Conservation (phyloP, 2,329 filamentous ascomycete genomes). For the Sclerotinia glacialis region DNA sequence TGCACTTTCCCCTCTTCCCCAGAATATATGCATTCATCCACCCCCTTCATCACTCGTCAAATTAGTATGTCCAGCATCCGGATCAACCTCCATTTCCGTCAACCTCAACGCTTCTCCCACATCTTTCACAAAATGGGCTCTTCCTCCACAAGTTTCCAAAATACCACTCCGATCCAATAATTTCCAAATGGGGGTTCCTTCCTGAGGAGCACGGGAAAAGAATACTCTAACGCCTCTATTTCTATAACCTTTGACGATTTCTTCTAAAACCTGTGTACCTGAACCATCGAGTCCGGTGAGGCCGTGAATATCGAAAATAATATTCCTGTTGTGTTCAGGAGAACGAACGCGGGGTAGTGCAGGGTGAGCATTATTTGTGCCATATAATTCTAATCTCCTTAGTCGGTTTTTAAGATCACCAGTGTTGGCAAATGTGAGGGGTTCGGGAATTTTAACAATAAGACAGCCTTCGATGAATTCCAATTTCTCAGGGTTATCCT, state of each 20-base stretch:
- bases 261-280: conserved; percentile 83
- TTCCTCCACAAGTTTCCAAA: conserved; percentile 75
- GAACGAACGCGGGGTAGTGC: conserved; percentile 76
- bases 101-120: conserved; percentile 81
- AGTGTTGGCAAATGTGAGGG: conserved; percentile 94
- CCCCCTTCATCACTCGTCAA: conserved; percentile 30
- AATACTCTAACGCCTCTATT: conserved; percentile 73
- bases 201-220: conserved; percentile 58
- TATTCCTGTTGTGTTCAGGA: conserved; percentile 80
- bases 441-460: conserved; percentile 97
- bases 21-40: conserved; percentile 20
- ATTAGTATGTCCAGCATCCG: conserved; percentile 29
- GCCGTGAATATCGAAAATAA: conserved; percentile 98
- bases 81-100: conserved; percentile 63
- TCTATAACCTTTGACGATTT: conserved; percentile 83
- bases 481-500: conserved; percentile 65
- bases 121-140: conserved; percentile 72
- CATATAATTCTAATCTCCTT: conserved; percentile 81
- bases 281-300: conserved; percentile 93
- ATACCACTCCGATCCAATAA: conserved; percentile 80
- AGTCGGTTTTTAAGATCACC: conserved; percentile 84
- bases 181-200: conserved; percentile 49
- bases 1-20: neutral
- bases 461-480: conserved; percentile 90
- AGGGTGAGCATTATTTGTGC: conserved; percentile 80